phyloP scores from a whole-genome alignment of 495 filamentous ascomycete genomes.

The Xylaria castorea region DNA sequence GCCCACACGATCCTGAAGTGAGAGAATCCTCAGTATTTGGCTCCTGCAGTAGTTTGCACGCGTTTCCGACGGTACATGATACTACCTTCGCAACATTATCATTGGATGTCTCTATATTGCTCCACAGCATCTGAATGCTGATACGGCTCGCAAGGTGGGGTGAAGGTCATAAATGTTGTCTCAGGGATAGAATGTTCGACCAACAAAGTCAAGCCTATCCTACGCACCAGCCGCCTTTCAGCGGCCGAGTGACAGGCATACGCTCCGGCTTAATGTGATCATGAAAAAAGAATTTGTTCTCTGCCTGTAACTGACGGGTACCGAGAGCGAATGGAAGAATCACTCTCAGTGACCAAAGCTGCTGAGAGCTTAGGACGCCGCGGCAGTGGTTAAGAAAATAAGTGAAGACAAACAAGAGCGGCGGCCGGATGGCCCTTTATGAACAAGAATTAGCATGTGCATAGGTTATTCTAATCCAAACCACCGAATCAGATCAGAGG shows the following conservation, averaged over 20 bases:
- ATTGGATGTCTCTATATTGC: neutral
- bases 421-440: neutral
- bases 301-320: constrained; percentile 52
- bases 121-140: neutral
- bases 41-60: neutral
- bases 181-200: constrained; percentile 58
- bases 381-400: constrained; percentile 31
- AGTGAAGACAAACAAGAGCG: neutral
- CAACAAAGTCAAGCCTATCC: constrained; percentile 92
- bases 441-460: neutral
- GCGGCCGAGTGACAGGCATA: constrained; percentile 65
- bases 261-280: constrained; percentile 98
- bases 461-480: constrained; percentile 6
- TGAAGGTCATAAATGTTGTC: neutral
- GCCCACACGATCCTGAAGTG: constrained; percentile 91
- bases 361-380: constrained; percentile 40
- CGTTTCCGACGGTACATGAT: neutral
- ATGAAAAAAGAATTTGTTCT: constrained; percentile 46
- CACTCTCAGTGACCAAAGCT: constrained; percentile 57
- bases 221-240: constrained; percentile 81
- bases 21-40: constrained; percentile 2
- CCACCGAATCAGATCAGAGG: neutral
- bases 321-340: constrained; percentile 53
- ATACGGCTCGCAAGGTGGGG: neutral
- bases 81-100: neutral